phyloP scores from a whole-genome alignment of 768 basidiomycete species.

The Panaeolus cyanescens region DNA sequence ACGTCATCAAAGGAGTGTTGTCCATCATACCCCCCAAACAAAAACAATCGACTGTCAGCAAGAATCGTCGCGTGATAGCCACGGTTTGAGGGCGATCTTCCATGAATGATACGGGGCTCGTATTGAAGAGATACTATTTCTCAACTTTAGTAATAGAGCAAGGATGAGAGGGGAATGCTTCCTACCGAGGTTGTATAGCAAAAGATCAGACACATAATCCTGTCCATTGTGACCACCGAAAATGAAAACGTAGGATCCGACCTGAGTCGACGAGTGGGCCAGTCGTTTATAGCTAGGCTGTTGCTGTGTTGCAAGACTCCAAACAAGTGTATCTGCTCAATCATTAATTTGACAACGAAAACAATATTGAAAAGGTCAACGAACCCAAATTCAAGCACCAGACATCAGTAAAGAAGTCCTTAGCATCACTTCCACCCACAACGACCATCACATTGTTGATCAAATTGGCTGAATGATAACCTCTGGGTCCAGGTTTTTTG shows the following conservation, averaged over 20 bases:
- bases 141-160: constrained; percentile 1
- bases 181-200: constrained; percentile 86
- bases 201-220: constrained; percentile 71
- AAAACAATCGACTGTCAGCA: constrained; percentile 81
- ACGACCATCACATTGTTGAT: constrained; percentile 86
- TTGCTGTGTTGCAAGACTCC: constrained; percentile 47
- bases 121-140: constrained; percentile 78
- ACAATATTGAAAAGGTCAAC: constrained; percentile 22
- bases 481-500: constrained; percentile 62
- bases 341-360: neutral
- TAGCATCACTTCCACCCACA: constrained; percentile 90
- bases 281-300: constrained; percentile 56
- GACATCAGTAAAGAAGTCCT: constrained; percentile 85
- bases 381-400: constrained; percentile 86
- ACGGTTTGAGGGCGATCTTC: constrained; percentile 69
- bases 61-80: constrained; percentile 86
- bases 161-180: neutral
- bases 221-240: constrained; percentile 86
- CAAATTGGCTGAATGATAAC: constrained; percentile 91
- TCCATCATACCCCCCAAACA: constrained; percentile 91
- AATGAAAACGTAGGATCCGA: constrained; percentile 90
- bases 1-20: constrained; percentile 84
- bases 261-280: constrained; percentile 85
- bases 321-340: constrained; percentile 41
- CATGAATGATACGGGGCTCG: constrained; percentile 69